These are phyloP conservation scores for Exophiala dermatitidis DNA, from an alignment of 2,329 filamentous ascomycete genomes.

Conservation along the genomic window DNA sequence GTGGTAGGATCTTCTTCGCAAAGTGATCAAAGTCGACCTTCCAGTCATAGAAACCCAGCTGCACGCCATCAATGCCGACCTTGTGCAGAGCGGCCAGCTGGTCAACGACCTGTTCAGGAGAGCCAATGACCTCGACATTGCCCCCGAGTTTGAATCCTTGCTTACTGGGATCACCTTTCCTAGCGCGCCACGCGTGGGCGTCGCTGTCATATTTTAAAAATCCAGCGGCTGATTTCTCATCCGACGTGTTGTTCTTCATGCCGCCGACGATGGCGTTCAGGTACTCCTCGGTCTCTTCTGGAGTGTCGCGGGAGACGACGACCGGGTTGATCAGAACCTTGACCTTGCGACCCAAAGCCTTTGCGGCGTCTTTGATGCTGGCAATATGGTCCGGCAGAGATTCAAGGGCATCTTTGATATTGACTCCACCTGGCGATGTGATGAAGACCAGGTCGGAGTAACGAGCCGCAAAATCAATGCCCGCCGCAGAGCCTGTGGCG, in stretches of 20 bases:
- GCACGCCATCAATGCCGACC: slow-evolving; percentile 26
- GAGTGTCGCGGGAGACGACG: slow-evolving; percentile 25
- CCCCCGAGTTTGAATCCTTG: slow-evolving; percentile 20
- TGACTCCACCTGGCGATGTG: slow-evolving; percentile 24
- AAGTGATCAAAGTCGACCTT: slow-evolving; percentile 24
- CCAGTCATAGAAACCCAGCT: slow-evolving; percentile 26
- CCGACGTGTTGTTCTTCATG: neutral
- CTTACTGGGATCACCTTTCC: slow-evolving; percentile 20
- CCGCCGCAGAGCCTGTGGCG: slow-evolving; percentile 24
- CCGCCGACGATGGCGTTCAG: slow-evolving; percentile 19
- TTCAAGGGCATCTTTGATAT: slow-evolving; percentile 25
- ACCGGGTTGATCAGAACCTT: slow-evolving; percentile 26
- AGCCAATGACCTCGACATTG: slow-evolving; percentile 27
- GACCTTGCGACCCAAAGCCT: slow-evolving; percentile 18
- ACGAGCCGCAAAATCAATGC: slow-evolving; percentile 24
- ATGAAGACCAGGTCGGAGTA: slow-evolving; percentile 28
- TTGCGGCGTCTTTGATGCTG: slow-evolving; percentile 23
- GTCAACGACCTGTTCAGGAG: slow-evolving; percentile 24
- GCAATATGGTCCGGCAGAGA: slow-evolving; percentile 26
- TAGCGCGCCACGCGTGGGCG: slow-evolving; percentile 26
- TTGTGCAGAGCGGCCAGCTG: slow-evolving; percentile 22
- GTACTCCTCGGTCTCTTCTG: slow-evolving; percentile 25
- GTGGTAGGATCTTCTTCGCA: slow-evolving; percentile 23
- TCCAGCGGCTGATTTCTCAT: no score
- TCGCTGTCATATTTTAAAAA: slow-evolving; percentile 16